phyloP scores from a whole-genome alignment of 75 land plant species.

The Larix kaempferi region DNA sequence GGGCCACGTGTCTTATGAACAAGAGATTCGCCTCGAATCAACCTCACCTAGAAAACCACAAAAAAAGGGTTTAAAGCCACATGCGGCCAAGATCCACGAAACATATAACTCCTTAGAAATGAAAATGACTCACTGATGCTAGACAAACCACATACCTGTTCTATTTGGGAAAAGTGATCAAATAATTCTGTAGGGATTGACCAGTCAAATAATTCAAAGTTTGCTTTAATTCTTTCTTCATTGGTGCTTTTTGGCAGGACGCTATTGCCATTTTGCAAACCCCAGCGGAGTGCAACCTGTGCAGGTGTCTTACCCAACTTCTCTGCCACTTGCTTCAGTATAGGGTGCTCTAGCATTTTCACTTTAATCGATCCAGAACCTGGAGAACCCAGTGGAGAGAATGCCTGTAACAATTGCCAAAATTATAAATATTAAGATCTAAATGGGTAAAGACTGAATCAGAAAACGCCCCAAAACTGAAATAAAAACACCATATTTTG shows the following conservation, averaged over 20 bases:
- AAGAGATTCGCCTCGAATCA: slow-evolving; percentile 23
- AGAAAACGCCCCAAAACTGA: neutral
- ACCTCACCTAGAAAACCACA: slow-evolving; percentile 26
- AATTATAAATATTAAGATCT: neutral
- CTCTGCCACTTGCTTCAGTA: slow-evolving; percentile 34
- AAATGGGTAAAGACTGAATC: neutral
- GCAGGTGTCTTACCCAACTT: slow-evolving; percentile 59
- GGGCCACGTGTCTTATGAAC: slow-evolving; percentile 32
- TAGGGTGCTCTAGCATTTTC: slow-evolving; percentile 36
- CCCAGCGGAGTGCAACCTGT: slow-evolving; percentile 78
- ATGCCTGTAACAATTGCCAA: slow-evolving; percentile 30
- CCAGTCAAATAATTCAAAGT: slow-evolving; percentile 64
- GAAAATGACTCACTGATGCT: neutral
- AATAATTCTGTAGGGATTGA: slow-evolving; percentile 67
- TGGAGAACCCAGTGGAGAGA: slow-evolving; percentile 50
- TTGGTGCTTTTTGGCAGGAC: slow-evolving; percentile 68
- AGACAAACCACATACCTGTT: slow-evolving; percentile 54
- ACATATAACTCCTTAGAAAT: neutral
- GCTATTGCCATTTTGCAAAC: slow-evolving; percentile 59
- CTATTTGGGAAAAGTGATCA: slow-evolving; percentile 53
- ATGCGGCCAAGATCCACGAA: neutral
- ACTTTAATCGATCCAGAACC: slow-evolving; percentile 19
- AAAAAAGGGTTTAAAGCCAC: neutral
- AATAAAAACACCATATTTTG: neutral
- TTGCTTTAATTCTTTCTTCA: slow-evolving; percentile 52